Base-by-base conservation (phyloP, 148 eudicot species). In the Rhododendron vialii region DNA sequence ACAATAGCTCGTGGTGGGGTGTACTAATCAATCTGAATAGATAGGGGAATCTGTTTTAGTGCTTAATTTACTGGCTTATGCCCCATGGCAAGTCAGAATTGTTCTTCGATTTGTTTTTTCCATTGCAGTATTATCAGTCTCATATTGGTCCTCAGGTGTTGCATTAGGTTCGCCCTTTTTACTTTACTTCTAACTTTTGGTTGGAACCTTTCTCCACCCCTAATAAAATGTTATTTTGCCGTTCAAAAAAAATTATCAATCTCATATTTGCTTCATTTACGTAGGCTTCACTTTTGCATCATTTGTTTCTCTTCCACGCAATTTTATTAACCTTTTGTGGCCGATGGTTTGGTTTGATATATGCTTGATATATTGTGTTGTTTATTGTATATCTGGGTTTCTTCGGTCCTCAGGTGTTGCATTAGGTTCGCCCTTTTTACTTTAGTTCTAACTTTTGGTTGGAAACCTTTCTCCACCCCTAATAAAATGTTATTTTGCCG, bases 1-100 rank as follows among this genome's bases (percentile, higher is more conserved):
- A 83, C 83, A 84, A 90, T 83, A 84, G 47, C 76, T 57, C 33
- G 5, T 87, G 89, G 83, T 86, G 88, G 75, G 87, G 80, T 84
- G 86, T 78, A 75, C 77, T 79, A 84, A 79, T 67, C 74, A 67
- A 10, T 67, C 9, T 26, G 28, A 10, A 26, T 30, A 30, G 22
- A 30, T 28, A 53, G 36, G 26, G 53, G 57, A 80, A 50, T 80
- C 82, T 50, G 22, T 50, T 48, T 81, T 43, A n/a, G 48, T 30
- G 76, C 65, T 69, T 63, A 43, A 79, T 69, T 76, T 24, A 79
- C n/a, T 61, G 5, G 35, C 14, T 20, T 8, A 13, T 51, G 26
- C 20, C 35, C 35, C 14, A 41, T 36, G 24, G 30, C 61, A 57
- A 38, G 71, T 81, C 83, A 15, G 83, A 61, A 38, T 75, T 43